Evolutionary conservation across 345 rosid species (phyloP).

Genomic region (Arabis alpina): DNA sequence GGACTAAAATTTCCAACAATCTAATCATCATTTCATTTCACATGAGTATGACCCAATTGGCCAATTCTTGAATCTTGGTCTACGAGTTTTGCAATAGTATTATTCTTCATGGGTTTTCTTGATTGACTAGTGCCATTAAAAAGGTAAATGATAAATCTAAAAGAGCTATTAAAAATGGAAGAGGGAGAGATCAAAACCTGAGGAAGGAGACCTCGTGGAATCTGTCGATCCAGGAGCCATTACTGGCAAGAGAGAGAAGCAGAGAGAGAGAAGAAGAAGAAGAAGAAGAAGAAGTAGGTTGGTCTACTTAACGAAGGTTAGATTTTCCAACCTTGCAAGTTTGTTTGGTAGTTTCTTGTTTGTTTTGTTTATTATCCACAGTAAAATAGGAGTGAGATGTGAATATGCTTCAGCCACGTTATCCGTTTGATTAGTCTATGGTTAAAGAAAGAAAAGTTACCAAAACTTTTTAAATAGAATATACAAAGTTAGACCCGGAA

Average conservation of each 20-base stretch:
- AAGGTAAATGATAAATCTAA: neutral
- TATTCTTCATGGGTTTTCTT: neutral
- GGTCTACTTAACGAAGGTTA: constrained; percentile 10
- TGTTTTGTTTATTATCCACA: constrained; percentile 9
- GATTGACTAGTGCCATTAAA: neutral
- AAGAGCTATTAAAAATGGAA: neutral
- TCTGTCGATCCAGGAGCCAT: constrained; percentile 40
- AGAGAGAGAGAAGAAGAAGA: neutral
- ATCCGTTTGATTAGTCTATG: constrained; percentile 7
- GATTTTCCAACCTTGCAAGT: constrained; percentile 14
- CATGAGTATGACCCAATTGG: neutral
- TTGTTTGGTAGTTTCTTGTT: constrained; percentile 32
- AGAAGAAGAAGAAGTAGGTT: neutral
- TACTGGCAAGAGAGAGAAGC: constrained; percentile 19
- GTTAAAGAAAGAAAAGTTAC: neutral
- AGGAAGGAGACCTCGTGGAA: constrained; percentile 26
- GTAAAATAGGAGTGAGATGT: constrained; percentile 18
- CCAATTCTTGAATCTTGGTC: neutral
- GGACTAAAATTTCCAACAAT: neutral
- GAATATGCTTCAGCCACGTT: constrained; percentile 24
- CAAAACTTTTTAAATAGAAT: neutral
- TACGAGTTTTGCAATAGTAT: neutral
- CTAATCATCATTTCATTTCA: constrained; percentile 29
- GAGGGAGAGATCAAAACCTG: constrained; percentile 29
- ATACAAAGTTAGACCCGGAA: neutral